phyloP scores from a whole-genome alignment of 345 rosid species.

The Brassica carinata region DNA sequence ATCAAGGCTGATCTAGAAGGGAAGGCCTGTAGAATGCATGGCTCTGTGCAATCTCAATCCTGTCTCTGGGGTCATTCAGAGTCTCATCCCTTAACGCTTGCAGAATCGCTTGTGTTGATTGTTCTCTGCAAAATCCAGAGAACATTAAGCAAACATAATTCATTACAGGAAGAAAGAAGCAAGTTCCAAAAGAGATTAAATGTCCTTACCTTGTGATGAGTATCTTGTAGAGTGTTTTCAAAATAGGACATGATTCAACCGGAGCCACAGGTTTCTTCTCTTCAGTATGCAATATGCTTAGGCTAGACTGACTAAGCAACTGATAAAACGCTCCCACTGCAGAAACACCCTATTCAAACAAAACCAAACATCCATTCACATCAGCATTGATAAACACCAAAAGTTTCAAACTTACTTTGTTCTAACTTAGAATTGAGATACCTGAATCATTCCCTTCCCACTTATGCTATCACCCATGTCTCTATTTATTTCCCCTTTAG shows the following conservation, averaged over 20 bases:
- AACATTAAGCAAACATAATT: not conserved
- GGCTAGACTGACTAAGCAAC: not conserved
- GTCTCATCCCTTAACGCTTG: not conserved
- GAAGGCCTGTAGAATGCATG: not conserved
- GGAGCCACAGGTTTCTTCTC: not conserved
- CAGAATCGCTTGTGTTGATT: slow-evolving; percentile 1
- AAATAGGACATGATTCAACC: not conserved
- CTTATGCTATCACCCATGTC: not conserved
- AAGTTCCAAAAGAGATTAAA: not conserved
- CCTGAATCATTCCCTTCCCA: not conserved
- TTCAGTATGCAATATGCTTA: not conserved
- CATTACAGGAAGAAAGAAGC: not conserved
- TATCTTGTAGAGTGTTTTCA: not conserved
- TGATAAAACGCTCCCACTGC: slow-evolving; percentile 1
- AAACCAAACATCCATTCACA: not conserved
- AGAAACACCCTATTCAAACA: not conserved
- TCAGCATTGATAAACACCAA: not conserved
- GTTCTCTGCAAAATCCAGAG: not conserved
- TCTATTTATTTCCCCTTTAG: not conserved
- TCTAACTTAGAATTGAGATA: not conserved
- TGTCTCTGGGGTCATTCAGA: not conserved
- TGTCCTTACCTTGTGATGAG: not conserved
- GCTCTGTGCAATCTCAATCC: slow-evolving; percentile 1
- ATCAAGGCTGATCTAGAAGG: not conserved
- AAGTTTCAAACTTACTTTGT: not conserved